Base-by-base conservation (phyloP, 306 rosid species). In the Argentina anserina region DNA sequence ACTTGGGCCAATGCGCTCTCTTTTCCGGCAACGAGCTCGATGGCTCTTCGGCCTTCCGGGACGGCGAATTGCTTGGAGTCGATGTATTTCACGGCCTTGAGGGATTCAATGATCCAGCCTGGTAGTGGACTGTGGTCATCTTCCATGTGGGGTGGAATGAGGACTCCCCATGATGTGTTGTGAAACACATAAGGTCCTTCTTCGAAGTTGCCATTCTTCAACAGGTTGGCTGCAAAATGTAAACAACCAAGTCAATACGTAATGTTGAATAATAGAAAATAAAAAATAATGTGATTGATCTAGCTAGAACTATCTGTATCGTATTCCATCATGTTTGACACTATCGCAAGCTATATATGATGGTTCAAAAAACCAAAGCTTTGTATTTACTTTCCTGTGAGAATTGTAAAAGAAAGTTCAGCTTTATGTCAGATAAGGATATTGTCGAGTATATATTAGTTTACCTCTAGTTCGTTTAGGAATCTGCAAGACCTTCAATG, bases 71-170 rank as follows among this genome's bases (percentile, higher is more conserved):
- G 97, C 1, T 66, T 78, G 1, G 96, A 88, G 56, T 92, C 96
- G 11, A 92, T 78, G 87, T 92, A 92, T 39, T 90, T 92, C 4
- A 92, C 97, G 0, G 97, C 93, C 65, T 92, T 92, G 2, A 92
- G 92, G 34, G 97, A 90, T 33, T 90, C 96, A 4, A 92, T 83
- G 4, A 90, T 88, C 97, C 97, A 92, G 13, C 97, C 97, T 21
- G 93, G 92, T 12, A 92, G 70, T 28, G 96, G 92, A 15, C 92
- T 73, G 56, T 88, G 87, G 33, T 77, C 84, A 58, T 92, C 97
- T 45, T 90, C 92, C 7, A 86, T 81, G 79, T 81, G 80, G 33
- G 97, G 90, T 71, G 97, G 97, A 65, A 92, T 79, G 59, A 92
- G 25, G 28, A 87, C 94, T 1, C 97, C 97, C 86, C 85, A 71